Evolutionary conservation across 2,329 filamentous ascomycete species (phyloP), one percentile per base, ranked within the genome.

Genomic region (Aspergillus tamarii): DNA sequence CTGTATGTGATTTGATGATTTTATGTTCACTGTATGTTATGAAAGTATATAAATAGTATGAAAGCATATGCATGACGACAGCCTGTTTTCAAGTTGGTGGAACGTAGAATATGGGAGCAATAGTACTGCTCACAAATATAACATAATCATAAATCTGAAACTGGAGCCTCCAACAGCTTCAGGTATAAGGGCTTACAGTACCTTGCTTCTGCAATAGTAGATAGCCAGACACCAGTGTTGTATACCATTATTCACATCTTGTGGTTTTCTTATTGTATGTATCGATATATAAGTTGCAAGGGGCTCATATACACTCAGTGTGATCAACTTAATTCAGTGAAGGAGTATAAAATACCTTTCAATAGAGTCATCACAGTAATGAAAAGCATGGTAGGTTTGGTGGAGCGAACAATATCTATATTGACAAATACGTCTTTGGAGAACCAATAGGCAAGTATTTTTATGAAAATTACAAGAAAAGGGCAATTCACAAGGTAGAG

Each of bases 161-260:
- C n/a, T n/a, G n/a, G n/a, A n/a, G n/a, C n/a, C n/a, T n/a, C n/a
- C n/a, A n/a, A n/a, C 12, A 36, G 1, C 11, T 36, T 14, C 14
- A 16, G 34, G 34, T 16, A 16, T 36, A 36, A 36, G 14, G 12
- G 14, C 16, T 16, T 5, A 36, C 16, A 14, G 6, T 16, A 12
- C 2, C 14, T 0, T 16, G 34, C 2, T 16, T 0, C 7, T 36
- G 4, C 0, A 16, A 11, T 16, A 36, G 1, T 16, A 14, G 4
- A 1, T 11, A 34, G 32, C 34, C 4, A 16, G 14, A 36, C 3
- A 6, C 12, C 6, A 16, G 5, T 12, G 12, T 14, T 16, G 5
- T 16, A 7, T 16, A 16, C 14, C 2, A 36, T 16, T 36, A 16
- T 5, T 2, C 1, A 6, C 4, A 5, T 3, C 2, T 5, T 36